Evolutionary conservation across 495 filamentous ascomycete genomes (phyloP).

Genomic region (Hypoxylon perforatum): DNA sequence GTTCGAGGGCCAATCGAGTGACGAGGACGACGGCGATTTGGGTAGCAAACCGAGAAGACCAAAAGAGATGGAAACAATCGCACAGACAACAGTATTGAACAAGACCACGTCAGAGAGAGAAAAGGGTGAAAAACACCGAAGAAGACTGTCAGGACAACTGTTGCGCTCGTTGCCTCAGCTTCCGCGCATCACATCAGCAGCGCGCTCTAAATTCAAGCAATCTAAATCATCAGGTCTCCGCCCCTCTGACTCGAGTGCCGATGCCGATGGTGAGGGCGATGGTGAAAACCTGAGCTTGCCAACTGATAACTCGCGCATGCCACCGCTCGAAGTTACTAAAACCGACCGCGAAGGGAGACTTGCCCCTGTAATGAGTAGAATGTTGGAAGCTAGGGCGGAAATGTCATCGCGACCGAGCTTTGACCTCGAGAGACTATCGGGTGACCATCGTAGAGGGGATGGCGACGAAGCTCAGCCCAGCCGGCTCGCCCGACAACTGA

Average conservation of each 20-base stretch:
- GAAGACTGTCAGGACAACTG: conserved; percentile 70
- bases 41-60: conserved; percentile 32
- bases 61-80: conserved; percentile 38
- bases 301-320: conserved; percentile 10
- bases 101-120: conserved; percentile 34
- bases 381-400: conserved; percentile 82
- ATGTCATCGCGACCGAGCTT: conserved; percentile 66
- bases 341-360: conserved; percentile 47
- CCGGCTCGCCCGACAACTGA: conserved; percentile 74
- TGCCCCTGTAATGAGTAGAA: conserved; percentile 82
- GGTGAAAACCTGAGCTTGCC: conserved; percentile 17
- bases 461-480: conserved; percentile 53
- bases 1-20: conserved; percentile 83
- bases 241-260: conserved; percentile 26
- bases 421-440: conserved; percentile 57
- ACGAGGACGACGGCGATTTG: conserved; percentile 73
- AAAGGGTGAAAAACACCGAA: conserved; percentile 58
- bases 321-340: conserved; percentile 45
- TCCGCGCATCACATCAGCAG: conserved; percentile 41
- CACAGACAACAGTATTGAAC: conserved; percentile 52
- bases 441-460: conserved; percentile 49
- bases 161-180: conserved; percentile 69
- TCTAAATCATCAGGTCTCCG: conserved; percentile 39
- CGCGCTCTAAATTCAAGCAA: conserved; percentile 51
- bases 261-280: conserved; percentile 31